Percentiles rank a stretch among this genome's conserved stretches.
phyloP scores from a whole-genome alignment of 257 asterid genomes.

The Plectranthus barbatus region DNA sequence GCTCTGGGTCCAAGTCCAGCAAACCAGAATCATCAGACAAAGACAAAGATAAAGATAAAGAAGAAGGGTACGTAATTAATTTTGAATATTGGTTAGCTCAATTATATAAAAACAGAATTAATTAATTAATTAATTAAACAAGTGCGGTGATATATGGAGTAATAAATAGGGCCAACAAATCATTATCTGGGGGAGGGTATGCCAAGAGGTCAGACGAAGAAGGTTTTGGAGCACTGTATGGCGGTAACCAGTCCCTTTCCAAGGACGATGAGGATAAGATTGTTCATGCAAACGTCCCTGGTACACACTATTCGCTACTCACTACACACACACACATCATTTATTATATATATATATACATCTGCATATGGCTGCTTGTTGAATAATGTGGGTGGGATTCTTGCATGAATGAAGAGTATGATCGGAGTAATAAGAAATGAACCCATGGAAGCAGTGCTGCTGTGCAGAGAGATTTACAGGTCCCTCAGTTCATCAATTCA shows the following conservation, averaged over 20 bases:
- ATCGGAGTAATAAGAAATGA: slow-evolving; percentile 27
- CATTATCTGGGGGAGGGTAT: slow-evolving; percentile 43
- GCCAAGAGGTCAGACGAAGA: slow-evolving; percentile 48
- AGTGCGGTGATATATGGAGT: no score
- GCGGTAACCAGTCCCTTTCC: slow-evolving; percentile 28
- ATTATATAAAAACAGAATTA: no score
- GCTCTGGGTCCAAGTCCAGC: not conserved
- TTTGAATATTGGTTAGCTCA: no score
- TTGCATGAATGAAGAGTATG: slow-evolving; percentile 22
- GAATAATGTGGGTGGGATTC: no score
- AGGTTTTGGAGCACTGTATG: slow-evolving; percentile 48
- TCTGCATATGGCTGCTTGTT: no score
- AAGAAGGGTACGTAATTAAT: not conserved
- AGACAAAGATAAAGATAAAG: not conserved
- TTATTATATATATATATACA: not conserved
- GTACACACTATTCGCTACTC: no score
- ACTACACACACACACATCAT: no score
- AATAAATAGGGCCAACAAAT: slow-evolving; percentile 28
- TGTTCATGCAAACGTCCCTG: slow-evolving; percentile 23
- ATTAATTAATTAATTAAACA: no score
- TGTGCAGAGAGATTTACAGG: no score
- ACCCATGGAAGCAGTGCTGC: not conserved
- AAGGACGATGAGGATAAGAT: slow-evolving; percentile 32
- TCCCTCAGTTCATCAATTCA: no score
- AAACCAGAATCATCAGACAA: not conserved